These are phyloP conservation scores for Areca catechu DNA, from an alignment of 176 grass and related monocot genomes.

Conservation along the genomic window DNA sequence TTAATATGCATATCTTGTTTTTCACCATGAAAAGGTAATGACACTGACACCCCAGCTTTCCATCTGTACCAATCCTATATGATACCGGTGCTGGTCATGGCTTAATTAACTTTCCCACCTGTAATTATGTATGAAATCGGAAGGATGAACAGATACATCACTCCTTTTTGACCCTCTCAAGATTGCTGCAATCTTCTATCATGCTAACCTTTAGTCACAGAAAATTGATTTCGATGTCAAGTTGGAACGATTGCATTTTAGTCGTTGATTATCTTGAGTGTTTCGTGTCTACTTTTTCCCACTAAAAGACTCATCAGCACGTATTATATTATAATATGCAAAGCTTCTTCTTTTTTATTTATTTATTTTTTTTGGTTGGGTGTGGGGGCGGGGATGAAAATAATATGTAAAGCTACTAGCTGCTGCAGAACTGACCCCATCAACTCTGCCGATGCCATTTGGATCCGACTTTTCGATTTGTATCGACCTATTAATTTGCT, in stretches of 20 bases:
- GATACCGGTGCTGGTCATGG: background rate
- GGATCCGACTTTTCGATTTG: background rate
- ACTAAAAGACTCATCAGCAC: background rate
- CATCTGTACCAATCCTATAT: background rate
- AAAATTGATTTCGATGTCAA: slow-evolving; percentile 12
- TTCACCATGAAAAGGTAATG: no score
- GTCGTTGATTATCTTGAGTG: background rate
- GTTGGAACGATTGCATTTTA: background rate
- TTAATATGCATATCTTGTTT: no score
- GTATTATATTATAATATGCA: background rate
- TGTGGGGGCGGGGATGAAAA: no score
- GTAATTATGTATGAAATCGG: background rate
- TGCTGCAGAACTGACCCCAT: background rate
- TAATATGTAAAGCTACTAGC: background rate
- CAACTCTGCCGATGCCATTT: background rate
- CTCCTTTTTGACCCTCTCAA: slow-evolving; percentile 3
- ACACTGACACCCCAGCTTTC: background rate
- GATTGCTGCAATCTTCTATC: slow-evolving; percentile 13
- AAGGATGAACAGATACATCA: slow-evolving; percentile 4
- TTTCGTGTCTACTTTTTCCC: background rate
- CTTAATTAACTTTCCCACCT: background rate
- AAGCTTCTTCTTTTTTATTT: background rate
- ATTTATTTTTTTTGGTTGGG: no score
- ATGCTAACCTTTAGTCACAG: background rate
- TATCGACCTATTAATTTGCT: no score